Percentiles rank a stretch among this genome's conserved stretches.
These are phyloP conservation scores for Rhizophora mangle DNA, from an alignment of 345 rosid species.

Conservation along the genomic window DNA sequence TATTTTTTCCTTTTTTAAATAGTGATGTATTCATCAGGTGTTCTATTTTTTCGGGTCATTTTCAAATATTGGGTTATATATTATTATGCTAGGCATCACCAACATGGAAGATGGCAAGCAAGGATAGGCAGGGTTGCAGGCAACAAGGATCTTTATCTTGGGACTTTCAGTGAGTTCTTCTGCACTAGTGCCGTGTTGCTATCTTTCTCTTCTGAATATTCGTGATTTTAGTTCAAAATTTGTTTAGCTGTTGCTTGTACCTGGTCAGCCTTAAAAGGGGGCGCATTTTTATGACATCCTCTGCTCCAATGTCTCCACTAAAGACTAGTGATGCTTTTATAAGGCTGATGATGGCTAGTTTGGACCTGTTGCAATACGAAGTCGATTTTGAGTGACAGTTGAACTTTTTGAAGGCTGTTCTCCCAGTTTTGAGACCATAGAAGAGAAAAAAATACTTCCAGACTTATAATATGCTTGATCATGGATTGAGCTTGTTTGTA, in stretches of 20 bases:
- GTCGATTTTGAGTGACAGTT: constrained; percentile 14
- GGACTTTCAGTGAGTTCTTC: constrained; percentile 64
- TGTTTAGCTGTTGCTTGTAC: background rate
- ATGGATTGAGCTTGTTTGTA: background rate
- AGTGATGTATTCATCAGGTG: too few relatives aligned
- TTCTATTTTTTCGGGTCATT: too few relatives aligned
- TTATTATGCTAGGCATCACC: constrained; percentile 54
- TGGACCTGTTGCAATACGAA: constrained; percentile 15
- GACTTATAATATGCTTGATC: constrained; percentile 2
- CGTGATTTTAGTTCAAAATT: constrained; percentile 18
- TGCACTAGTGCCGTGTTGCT: background rate
- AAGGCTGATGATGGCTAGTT: constrained; percentile 44
- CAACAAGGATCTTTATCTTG: constrained; percentile 85
- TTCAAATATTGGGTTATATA: background rate
- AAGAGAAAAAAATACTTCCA: background rate
- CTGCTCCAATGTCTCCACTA: constrained; percentile 33
- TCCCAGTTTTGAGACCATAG: background rate
- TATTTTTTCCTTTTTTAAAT: background rate
- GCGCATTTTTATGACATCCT: constrained; percentile 19
- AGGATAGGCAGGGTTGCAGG: constrained; percentile 85
- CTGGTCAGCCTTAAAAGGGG: constrained; percentile 24
- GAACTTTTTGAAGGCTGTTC: constrained; percentile 28
- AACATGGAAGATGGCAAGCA: constrained; percentile 92
- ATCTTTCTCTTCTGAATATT: constrained; percentile 3
- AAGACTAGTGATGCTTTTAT: constrained; percentile 36